Evolutionary conservation across 116 monocot genomes (phyloP).

Genomic region (Dioscorea cayenensis): DNA sequence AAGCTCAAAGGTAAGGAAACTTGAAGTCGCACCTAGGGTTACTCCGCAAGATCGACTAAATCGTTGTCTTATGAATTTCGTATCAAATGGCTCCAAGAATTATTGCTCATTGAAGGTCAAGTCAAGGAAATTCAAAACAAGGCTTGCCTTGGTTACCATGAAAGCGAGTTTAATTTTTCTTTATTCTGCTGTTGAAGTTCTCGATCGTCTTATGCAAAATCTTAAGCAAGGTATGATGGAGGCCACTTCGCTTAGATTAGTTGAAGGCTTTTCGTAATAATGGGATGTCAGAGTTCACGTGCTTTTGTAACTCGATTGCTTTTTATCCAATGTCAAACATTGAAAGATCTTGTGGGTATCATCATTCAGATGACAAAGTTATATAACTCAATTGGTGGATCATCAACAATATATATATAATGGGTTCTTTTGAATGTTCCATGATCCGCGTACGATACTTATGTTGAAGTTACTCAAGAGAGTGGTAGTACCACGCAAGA

Average conservation of each 20-base stretch:
- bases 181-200: slow-evolving; percentile 43
- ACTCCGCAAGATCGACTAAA: slow-evolving; percentile 2
- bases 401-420: no score
- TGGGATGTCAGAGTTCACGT: slow-evolving; percentile 4
- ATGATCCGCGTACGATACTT: no score
- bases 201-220: slow-evolving; percentile 45
- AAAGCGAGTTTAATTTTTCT: slow-evolving; percentile 35
- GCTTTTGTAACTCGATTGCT: slow-evolving; percentile 6
- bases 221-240: slow-evolving; percentile 36
- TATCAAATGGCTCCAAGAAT: slow-evolving; percentile 36
- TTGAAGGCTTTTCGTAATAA: slow-evolving; percentile 7
- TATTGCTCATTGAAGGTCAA: slow-evolving; percentile 62
- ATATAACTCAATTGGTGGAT: slow-evolving; percentile 11
- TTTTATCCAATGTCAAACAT: slow-evolving; percentile 16
- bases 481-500: no score
- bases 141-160: slow-evolving; percentile 28
- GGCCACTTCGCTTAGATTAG: slow-evolving; percentile 12
- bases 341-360: slow-evolving; percentile 12
- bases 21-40: slow-evolving; percentile 9
- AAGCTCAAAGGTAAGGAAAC: slow-evolving; percentile 29
- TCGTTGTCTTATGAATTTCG: slow-evolving; percentile 12
- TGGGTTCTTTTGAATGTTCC: no score
- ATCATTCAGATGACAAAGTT: slow-evolving; percentile 13
- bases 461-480: slow-evolving; percentile 2
- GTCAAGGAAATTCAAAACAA: slow-evolving; percentile 58